Evolutionary conservation across 2,329 filamentous ascomycete species (phyloP).

Genomic region (Pezicula neosporulosa): DNA sequence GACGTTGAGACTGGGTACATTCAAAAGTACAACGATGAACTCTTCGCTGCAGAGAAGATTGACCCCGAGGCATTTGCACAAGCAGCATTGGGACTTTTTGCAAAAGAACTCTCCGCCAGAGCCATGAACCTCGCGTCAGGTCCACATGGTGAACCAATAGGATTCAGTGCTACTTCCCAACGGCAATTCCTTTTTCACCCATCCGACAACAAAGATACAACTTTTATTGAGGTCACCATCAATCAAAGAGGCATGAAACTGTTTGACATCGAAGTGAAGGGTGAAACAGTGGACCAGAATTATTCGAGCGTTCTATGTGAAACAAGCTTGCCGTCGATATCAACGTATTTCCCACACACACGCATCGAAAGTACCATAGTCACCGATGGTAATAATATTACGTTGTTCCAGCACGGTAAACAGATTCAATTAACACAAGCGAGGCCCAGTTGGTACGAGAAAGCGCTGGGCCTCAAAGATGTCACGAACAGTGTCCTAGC

Average conservation of each 20-base stretch:
- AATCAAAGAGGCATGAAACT: constrained; percentile 28
- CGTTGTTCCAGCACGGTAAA: constrained; percentile 70
- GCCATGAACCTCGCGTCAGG: constrained; percentile 21
- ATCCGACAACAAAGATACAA: constrained; percentile 1
- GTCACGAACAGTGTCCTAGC: constrained; percentile 78
- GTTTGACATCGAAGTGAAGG: constrained; percentile 40
- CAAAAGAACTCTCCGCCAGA: constrained; percentile 39
- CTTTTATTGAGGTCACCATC: constrained; percentile 20
- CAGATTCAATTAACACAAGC: constrained; percentile 57
- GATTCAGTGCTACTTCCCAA: constrained; percentile 36
- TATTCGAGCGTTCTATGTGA: constrained; percentile 42
- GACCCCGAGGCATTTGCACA: constrained; percentile 78
- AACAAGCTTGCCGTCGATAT: constrained; percentile 46
- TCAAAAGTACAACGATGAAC: constrained; percentile 75
- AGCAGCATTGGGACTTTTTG: constrained; percentile 74
- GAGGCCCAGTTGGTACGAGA: constrained; percentile 76
- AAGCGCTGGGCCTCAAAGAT: constrained; percentile 81
- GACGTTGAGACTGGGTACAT: constrained; percentile 97
- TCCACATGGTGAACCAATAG: constrained; percentile 45
- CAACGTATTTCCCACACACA: constrained; percentile 77
- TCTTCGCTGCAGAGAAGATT: constrained; percentile 64
- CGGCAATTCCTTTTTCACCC: constrained; percentile 24
- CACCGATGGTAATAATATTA: constrained; percentile 56
- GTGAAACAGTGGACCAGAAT: constrained; percentile 37
- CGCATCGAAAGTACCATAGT: constrained; percentile 79